Evolutionary conservation across 192 early-diverging fungal species (phyloP).

Genomic region (Lunasporangiospora selenospora): DNA sequence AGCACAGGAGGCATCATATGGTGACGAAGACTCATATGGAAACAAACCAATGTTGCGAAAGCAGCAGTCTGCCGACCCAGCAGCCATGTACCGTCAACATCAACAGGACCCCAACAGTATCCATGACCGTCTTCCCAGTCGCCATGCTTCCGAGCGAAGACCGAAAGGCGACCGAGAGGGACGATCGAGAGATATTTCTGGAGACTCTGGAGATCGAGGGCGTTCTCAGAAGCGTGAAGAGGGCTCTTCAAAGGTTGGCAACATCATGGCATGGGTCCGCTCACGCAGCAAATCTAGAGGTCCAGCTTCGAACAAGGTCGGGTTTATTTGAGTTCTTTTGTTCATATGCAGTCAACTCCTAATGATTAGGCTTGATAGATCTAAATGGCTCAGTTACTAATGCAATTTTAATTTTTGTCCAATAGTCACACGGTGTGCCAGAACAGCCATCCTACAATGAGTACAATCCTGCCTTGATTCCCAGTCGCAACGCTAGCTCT

Average conservation of each 20-base stretch:
- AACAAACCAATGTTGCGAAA: slow-evolving; percentile 20
- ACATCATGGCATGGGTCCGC: slow-evolving; percentile 23
- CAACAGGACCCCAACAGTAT: slow-evolving; percentile 9
- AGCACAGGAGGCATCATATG: not conserved
- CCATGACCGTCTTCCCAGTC: slow-evolving; percentile 12
- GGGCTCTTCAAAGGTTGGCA: slow-evolving; percentile 22
- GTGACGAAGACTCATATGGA: not conserved
- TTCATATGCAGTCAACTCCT: too few relatives aligned
- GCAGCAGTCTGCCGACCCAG: slow-evolving; percentile 32
- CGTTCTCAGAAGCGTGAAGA: slow-evolving; percentile 17
- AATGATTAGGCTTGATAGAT: too few relatives aligned
- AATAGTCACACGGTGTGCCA: slow-evolving; percentile 18
- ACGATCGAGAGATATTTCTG: slow-evolving; percentile 5
- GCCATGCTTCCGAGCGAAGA: slow-evolving; percentile 29
- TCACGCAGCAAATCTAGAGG: slow-evolving; percentile 45
- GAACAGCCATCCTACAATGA: slow-evolving; percentile 36
- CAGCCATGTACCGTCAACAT: slow-evolving; percentile 29
- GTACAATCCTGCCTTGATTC: slow-evolving; percentile 42
- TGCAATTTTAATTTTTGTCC: too few relatives aligned
- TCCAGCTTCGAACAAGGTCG: too few relatives aligned
- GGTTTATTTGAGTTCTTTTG: too few relatives aligned
- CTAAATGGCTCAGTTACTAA: too few relatives aligned
- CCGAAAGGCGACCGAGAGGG: slow-evolving; percentile 7
- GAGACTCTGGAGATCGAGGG: slow-evolving; percentile 25
- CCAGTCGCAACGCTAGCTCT: slow-evolving; percentile 29